Conservation (phyloP, 352 stramenopile genomes). For the Pythium sukuiense region DNA sequence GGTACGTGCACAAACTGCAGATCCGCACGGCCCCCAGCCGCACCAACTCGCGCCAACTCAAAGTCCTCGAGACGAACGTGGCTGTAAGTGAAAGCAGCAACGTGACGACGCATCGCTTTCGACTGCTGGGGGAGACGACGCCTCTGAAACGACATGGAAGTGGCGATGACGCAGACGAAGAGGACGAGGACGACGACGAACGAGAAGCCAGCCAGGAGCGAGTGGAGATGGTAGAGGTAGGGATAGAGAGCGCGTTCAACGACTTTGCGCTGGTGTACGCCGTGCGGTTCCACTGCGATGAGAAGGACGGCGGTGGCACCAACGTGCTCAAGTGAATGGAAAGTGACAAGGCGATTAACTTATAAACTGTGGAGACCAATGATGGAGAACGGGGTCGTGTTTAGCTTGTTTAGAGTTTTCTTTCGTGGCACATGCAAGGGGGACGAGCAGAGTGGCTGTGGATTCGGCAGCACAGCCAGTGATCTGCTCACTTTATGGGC, state of each 20-base stretch:
- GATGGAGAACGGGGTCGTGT: not conserved
- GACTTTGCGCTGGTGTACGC: conserved; percentile 76
- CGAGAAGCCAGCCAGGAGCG: not conserved
- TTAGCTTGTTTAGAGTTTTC: not conserved
- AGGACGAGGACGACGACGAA: not conserved
- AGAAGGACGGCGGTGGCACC: not conserved
- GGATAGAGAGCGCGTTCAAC: conserved; percentile 61
- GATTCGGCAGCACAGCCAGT: not conserved
- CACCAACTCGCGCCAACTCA: conserved; percentile 33
- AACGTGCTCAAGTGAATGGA: conserved; percentile 3
- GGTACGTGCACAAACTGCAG: conserved; percentile 59
- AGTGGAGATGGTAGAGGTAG: conserved; percentile 61
- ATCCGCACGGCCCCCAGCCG: conserved; percentile 42
- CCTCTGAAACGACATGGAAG: conserved; percentile 25
- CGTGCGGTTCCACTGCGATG: conserved; percentile 35
- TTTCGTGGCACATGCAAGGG: conserved; percentile 1
- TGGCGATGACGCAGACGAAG: not conserved
- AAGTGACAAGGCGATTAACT: conserved; percentile 14
- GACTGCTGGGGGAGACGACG: not conserved
- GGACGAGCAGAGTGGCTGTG: conserved; percentile 1
- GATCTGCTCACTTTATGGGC: conserved; percentile 2
- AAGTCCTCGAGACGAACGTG: conserved; percentile 39
- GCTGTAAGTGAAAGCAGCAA: conserved; percentile 40
- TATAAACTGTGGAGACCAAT: conserved; percentile 9
- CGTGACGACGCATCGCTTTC: conserved; percentile 55